phyloP scores from a whole-genome alignment of 148 eudicot species.

The Rhododendron simsii region DNA sequence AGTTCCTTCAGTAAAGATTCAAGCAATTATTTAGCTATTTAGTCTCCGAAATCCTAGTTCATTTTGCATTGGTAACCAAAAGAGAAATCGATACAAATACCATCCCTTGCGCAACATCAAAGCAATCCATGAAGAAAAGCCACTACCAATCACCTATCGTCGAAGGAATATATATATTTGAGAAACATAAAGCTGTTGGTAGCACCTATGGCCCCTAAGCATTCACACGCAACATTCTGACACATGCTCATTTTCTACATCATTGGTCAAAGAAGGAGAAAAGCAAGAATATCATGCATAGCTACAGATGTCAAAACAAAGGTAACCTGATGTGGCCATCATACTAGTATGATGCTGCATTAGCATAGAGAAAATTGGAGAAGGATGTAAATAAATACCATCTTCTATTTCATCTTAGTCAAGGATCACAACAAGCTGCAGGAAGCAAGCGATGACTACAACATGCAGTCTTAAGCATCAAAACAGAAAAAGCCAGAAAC shows the following conservation, averaged over 20 bases:
- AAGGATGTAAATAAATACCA: background rate
- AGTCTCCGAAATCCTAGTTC: background rate
- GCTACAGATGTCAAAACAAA: background rate
- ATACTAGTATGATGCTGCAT: background rate
- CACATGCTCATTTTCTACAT: background rate
- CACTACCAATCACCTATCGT: background rate
- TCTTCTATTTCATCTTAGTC: background rate
- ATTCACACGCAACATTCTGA: background rate
- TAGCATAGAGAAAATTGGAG: background rate
- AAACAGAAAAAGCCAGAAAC: background rate
- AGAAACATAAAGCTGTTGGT: background rate
- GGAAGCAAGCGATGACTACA: slow-evolving; percentile 3
- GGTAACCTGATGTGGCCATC: background rate
- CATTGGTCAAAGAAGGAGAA: background rate
- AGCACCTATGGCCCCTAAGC: background rate
- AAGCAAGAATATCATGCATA: background rate
- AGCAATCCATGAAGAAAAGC: background rate
- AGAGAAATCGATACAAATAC: background rate
- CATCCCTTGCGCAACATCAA: background rate
- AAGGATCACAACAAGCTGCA: slow-evolving; percentile 5
- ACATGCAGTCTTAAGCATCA: background rate
- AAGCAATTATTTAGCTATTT: slow-evolving; percentile 1
- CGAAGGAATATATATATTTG: background rate
- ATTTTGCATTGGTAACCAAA: background rate
- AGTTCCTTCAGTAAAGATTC: slow-evolving; percentile 57